Conservation (phyloP, 441 rosid genomes). For the Raphanus hybrid region DNA sequence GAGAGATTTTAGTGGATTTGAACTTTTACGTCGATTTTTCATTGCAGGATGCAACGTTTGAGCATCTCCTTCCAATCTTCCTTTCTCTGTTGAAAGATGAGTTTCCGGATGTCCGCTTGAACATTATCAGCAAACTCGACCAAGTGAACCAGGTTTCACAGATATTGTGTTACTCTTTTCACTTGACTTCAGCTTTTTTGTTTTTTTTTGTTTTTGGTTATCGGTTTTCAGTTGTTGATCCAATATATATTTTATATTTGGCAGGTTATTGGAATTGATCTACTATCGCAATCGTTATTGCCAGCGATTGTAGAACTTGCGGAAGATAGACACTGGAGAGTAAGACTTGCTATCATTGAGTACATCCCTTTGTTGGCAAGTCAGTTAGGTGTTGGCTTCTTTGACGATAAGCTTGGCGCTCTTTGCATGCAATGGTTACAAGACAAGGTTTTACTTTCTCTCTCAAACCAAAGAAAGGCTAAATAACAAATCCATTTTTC, state of each 20-base stretch:
- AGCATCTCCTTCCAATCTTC: slow-evolving; percentile 91
- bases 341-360: slow-evolving; percentile 92
- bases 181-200: too few species aligned
- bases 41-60: slow-evolving; percentile 84
- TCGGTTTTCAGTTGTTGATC: not conserved
- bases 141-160: slow-evolving; percentile 89
- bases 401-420: slow-evolving; percentile 89
- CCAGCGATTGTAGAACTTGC: slow-evolving; percentile 99
- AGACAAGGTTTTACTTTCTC: slow-evolving; percentile 61
- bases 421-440: slow-evolving; percentile 98
- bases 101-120: slow-evolving; percentile 92
- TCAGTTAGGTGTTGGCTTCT: slow-evolving; percentile 84
- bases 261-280: slow-evolving; percentile 93
- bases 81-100: slow-evolving; percentile 96
- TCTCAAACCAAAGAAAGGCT: not conserved
- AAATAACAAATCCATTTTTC: not conserved
- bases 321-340: slow-evolving; percentile 98
- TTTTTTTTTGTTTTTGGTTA: too few species aligned
- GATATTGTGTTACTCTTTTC: too few species aligned
- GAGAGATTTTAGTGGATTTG: not conserved
- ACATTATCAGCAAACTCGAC: slow-evolving; percentile 95
- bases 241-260: not conserved
- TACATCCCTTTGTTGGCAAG: slow-evolving; percentile 95
- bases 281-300: slow-evolving; percentile 81
- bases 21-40: not conserved